Evolutionary conservation across 2,329 filamentous ascomycete genomes (phyloP).

Genomic region (Colletotrichum sp.): DNA sequence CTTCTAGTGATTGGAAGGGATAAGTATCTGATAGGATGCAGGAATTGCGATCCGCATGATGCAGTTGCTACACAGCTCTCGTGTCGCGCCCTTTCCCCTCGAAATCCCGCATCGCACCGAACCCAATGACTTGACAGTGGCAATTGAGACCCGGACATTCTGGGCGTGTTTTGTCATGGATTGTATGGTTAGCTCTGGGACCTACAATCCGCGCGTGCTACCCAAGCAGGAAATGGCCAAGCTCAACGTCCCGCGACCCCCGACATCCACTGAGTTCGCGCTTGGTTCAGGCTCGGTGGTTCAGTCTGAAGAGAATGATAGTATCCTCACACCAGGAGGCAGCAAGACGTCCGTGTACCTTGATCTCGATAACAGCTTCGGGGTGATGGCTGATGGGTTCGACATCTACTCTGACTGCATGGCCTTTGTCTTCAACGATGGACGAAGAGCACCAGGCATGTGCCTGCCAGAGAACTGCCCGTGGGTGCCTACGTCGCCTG

Average conservation of each 20-base stretch:
- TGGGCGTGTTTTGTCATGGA: slow-evolving; percentile 53
- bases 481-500: slow-evolving; percentile 40
- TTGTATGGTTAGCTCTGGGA: slow-evolving; percentile 47
- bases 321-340: neutral
- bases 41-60: slow-evolving; percentile 44
- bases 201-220: slow-evolving; percentile 41
- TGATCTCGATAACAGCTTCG: slow-evolving; percentile 32
- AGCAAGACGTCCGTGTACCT: slow-evolving; percentile 20
- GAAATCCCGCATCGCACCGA: slow-evolving; percentile 24
- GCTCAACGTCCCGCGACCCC: slow-evolving; percentile 28
- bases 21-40: neutral
- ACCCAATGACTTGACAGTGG: slow-evolving; percentile 26
- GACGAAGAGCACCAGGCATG: slow-evolving; percentile 44
- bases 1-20: neutral
- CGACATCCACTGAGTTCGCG: slow-evolving; percentile 21
- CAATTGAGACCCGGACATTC: slow-evolving; percentile 44
- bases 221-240: slow-evolving; percentile 39
- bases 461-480: slow-evolving; percentile 42
- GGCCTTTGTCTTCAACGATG: slow-evolving; percentile 47
- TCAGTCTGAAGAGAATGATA: slow-evolving; percentile 20
- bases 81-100: slow-evolving; percentile 31
- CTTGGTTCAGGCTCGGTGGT: neutral
- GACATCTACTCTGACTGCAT: slow-evolving; percentile 48
- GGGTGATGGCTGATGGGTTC: slow-evolving; percentile 45
- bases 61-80: slow-evolving; percentile 36